Percentiles rank a stretch among this genome's conserved stretches.
These are phyloP conservation scores for Sophora flavescens DNA, from an alignment of 306 rosid genomes.

Conservation along the genomic window DNA sequence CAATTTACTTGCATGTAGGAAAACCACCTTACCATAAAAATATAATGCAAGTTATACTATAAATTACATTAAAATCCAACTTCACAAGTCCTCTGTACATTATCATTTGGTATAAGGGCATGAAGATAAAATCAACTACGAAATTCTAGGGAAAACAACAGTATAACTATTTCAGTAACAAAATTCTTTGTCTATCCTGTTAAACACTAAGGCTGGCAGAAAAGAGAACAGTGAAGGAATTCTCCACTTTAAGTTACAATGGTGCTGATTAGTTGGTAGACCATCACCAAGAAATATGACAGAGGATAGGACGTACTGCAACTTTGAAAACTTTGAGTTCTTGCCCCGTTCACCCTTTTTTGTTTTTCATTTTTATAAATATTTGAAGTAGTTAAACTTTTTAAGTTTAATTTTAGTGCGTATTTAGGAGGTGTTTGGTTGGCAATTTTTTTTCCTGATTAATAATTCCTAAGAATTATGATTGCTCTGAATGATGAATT, in stretches of 20 bases:
- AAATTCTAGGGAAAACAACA: not conserved
- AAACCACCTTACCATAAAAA: too few species aligned
- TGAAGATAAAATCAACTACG: not conserved
- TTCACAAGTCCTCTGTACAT: slow-evolving; percentile 16
- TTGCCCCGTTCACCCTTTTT: too few species aligned
- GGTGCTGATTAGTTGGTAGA: slow-evolving; percentile 7
- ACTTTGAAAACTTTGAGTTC: too few species aligned
- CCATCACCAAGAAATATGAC: slow-evolving; percentile 48
- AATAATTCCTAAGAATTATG: too few species aligned
- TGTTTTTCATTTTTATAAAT: too few species aligned
- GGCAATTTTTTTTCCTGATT: too few species aligned
- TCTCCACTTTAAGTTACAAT: slow-evolving; percentile 29
- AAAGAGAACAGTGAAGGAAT: slow-evolving; percentile 17
- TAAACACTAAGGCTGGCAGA: not conserved
- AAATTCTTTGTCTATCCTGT: not conserved
- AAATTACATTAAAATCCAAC: slow-evolving; percentile 26
- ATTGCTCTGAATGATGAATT: too few species aligned
- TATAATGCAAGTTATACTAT: too few species aligned
- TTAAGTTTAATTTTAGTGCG: too few species aligned
- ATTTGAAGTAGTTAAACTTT: too few species aligned
- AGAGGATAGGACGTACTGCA: slow-evolving; percentile 65
- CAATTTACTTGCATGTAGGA: too few species aligned
- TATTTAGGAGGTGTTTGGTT: too few species aligned
- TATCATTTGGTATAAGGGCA: slow-evolving; percentile 7
- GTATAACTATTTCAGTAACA: slow-evolving; percentile 12